Conservation (phyloP, 345 rosid genomes). For the Lumnitzera racemosa region DNA sequence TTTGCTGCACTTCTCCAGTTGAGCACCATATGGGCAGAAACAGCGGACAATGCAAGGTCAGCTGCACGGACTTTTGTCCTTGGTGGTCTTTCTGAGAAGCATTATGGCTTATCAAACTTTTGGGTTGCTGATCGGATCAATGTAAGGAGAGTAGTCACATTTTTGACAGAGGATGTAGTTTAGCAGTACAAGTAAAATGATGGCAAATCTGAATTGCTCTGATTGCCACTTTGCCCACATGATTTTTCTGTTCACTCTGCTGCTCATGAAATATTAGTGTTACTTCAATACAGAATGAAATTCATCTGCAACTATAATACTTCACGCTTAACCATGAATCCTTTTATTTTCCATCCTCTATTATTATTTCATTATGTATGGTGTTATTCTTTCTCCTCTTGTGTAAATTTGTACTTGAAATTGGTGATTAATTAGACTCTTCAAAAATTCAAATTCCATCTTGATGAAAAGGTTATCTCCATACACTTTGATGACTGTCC, state of each 20-base stretch:
- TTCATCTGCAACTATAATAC: no score
- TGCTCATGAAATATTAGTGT: no score
- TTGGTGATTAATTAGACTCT: not conserved
- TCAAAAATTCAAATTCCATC: not conserved
- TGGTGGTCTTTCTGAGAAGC: slow-evolving; percentile 84
- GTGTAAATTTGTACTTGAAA: no score
- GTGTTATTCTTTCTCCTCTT: no score
- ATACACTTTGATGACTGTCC: not conserved
- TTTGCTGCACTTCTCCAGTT: slow-evolving; percentile 39
- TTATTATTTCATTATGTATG: no score
- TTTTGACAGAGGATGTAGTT: not conserved
- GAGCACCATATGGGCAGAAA: slow-evolving; percentile 97
- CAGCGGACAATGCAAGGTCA: slow-evolving; percentile 86
- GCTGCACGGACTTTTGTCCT: slow-evolving; percentile 80
- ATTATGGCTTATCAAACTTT: slow-evolving; percentile 68
- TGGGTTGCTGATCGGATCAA: slow-evolving; percentile 79
- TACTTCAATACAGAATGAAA: no score
- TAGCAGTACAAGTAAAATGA: not conserved
- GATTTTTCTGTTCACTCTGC: no score
- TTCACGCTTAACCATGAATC: no score
- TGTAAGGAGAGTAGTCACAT: slow-evolving; percentile 25
- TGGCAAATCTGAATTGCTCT: not conserved
- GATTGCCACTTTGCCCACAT: not conserved
- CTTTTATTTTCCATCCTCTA: no score
- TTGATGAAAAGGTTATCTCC: not conserved